Evolutionary conservation across 306 rosid genomes (phyloP), one percentile per base, ranked within the genome.

Genomic region (Cajanus cajan): DNA sequence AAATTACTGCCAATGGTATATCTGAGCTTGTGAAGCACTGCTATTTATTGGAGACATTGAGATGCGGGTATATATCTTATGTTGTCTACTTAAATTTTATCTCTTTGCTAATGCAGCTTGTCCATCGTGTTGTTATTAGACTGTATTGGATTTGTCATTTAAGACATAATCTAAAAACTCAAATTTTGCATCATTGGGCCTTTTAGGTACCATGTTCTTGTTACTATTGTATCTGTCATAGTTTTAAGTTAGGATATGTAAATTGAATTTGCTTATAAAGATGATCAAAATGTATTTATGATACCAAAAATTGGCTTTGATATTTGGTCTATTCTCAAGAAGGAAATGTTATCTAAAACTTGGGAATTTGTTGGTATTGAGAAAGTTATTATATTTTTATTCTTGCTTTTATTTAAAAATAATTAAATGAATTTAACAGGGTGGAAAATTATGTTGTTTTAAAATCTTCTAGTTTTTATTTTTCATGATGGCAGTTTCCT

Each of bases 1-100:
- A 87, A 73, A 88, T 92, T 75, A 87, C 96, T 10, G 72, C 94
- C 31, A 55, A 59, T 59, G 98, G 98, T 75, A 79, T 92, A 75
- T 90, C 91, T 51, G 96, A 86, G 66, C 85, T 92, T 63, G 91
- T 91, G 80, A 86, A 90, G 83, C 93, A 80, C 71, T 92, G 98
- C 75, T 83, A 55, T 75, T 88, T 68, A 25, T 81, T 95, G 88
- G 94, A 87, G 89, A 92, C 96, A 4, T 74, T 95, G 75, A 89
- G 98, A 88, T 95, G 98, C 87, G 98, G 98, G 98, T 95, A 95
- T 11, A 2, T 52, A 72, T 68, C 61, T 73, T 22, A 6, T 50
- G 13, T 16, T 67, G 63, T 68, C 6, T 72, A 11, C 70, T 78
- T 64, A 1, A 11, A 76, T 73, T 82, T 16, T 36, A 68, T 13